These are phyloP conservation scores for Linnemannia schmuckeri DNA, from an alignment of 192 early-diverging fungal species.

Conservation along the genomic window DNA sequence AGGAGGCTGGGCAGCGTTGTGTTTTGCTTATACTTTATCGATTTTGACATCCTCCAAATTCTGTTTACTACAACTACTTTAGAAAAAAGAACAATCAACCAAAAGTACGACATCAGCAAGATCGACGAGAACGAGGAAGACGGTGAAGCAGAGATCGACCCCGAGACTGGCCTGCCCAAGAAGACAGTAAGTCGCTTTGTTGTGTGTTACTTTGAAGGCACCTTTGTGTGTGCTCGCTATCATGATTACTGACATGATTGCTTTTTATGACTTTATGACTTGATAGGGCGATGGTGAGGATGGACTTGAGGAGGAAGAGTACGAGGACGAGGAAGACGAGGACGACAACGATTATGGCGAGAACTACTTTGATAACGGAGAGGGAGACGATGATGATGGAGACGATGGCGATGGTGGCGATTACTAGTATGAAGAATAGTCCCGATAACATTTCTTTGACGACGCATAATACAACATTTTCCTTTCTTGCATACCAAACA, in stretches of 20 bases:
- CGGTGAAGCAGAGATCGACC: slow-evolving; percentile 33
- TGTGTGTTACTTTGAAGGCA: too few species aligned
- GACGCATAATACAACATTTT: not conserved
- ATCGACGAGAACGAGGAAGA: slow-evolving; percentile 34
- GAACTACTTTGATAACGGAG: slow-evolving; percentile 44
- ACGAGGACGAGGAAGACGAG: slow-evolving; percentile 44
- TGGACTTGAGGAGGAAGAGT: slow-evolving; percentile 31
- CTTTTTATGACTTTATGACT: not conserved
- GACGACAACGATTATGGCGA: slow-evolving; percentile 43
- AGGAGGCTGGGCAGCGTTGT: not conserved
- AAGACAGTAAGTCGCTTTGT: slow-evolving; percentile 23
- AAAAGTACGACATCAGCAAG: slow-evolving; percentile 24
- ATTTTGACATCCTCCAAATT: not conserved
- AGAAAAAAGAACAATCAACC: slow-evolving; percentile 36
- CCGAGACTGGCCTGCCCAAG: slow-evolving; percentile 37
- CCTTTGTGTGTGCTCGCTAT: not conserved
- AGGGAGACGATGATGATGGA: slow-evolving; percentile 39
- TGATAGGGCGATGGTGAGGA: slow-evolving; percentile 37
- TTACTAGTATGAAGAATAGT: slow-evolving; percentile 10
- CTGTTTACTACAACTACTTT: not conserved
- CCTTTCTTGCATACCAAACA: not conserved
- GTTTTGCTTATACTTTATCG: not conserved
- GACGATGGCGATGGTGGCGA: slow-evolving; percentile 31
- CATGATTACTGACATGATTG: too few species aligned
- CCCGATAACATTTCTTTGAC: not conserved